Evolutionary conservation across 2,329 filamentous ascomycete species (phyloP).

Genomic region (Ascochyta lentis): DNA sequence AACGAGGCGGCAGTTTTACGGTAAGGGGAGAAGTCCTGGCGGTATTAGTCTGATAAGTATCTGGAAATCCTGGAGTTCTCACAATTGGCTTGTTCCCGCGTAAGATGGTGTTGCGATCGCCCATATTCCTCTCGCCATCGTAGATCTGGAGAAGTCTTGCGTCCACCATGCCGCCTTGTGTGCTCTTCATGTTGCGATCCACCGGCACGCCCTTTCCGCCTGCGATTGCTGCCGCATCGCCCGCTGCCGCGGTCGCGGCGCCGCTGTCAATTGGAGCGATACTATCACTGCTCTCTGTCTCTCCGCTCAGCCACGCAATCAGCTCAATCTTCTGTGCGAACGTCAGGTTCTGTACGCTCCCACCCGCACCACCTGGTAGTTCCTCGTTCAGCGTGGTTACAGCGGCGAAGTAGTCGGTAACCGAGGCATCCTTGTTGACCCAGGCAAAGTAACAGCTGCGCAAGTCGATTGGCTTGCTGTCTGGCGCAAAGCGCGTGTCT

Average conservation of each 20-base stretch:
- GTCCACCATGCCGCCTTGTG: slow-evolving; percentile 63
- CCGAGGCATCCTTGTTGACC: slow-evolving; percentile 88
- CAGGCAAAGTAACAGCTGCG: slow-evolving; percentile 97
- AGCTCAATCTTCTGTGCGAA: slow-evolving; percentile 93
- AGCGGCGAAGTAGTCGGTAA: slow-evolving; percentile 88
- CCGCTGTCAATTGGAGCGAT: slow-evolving; percentile 83
- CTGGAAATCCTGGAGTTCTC: slow-evolving; percentile 41
- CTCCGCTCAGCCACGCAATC: slow-evolving; percentile 91
- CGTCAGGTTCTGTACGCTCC: slow-evolving; percentile 82
- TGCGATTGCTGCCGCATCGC: slow-evolving; percentile 61
- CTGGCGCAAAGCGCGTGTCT: slow-evolving; percentile 84
- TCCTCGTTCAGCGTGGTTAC: slow-evolving; percentile 82
- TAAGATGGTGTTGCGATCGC: slow-evolving; percentile 87
- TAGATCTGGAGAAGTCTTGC: slow-evolving; percentile 87
- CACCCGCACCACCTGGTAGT: slow-evolving; percentile 65
- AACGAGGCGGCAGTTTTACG: slow-evolving; percentile 84
- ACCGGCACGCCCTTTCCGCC: slow-evolving; percentile 54
- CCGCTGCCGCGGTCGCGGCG: slow-evolving; percentile 51
- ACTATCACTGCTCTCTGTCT: slow-evolving; percentile 81
- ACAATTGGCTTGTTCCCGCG: slow-evolving; percentile 89
- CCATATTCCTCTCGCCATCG: slow-evolving; percentile 87
- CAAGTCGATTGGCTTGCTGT: slow-evolving; percentile 74
- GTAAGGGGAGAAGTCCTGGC: slow-evolving; percentile 89
- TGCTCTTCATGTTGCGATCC: slow-evolving; percentile 48
- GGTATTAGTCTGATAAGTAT: slow-evolving; percentile 21